Evolutionary conservation across 2,329 filamentous ascomycete genomes (phyloP).

Genomic region (Ceratocystis papillata): DNA sequence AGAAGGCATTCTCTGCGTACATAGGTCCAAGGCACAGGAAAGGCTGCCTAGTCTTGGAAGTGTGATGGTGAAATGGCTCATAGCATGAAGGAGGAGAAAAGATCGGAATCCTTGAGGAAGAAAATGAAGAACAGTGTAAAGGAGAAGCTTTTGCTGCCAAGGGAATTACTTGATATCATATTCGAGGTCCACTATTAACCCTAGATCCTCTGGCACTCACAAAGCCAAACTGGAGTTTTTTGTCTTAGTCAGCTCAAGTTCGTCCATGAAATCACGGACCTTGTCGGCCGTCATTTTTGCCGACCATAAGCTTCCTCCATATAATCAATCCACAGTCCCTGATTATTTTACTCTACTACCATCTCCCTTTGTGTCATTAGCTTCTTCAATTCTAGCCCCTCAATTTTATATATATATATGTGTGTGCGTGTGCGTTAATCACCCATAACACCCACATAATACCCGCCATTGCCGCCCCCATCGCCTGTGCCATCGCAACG

Average conservation of each 20-base stretch:
- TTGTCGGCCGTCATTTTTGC: background rate
- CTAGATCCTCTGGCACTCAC: background rate
- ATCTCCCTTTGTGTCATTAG: background rate
- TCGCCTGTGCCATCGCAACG: background rate
- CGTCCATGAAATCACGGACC: background rate
- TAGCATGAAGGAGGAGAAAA: too few relatives aligned
- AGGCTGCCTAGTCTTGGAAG: too few relatives aligned
- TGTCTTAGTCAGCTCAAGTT: background rate
- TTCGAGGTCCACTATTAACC: background rate
- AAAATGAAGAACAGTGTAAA: too few relatives aligned
- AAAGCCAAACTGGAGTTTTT: background rate
- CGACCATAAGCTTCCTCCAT: background rate
- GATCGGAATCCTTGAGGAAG: too few relatives aligned
- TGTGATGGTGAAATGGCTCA: too few relatives aligned
- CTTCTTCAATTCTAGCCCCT: background rate
- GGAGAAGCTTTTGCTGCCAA: background rate
- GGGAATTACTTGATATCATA: background rate
- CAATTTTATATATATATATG: too few relatives aligned
- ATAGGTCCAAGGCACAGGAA: too few relatives aligned
- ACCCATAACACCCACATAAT: background rate
- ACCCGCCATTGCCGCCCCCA: conserved; percentile 1
- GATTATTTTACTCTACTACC: background rate
- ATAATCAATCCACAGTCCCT: background rate
- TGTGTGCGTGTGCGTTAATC: background rate
- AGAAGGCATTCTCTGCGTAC: too few relatives aligned